A percentile compares a stretch with the other conserved stretches of the same genome.
Conservation (phyloP, 371 early-diverging fungal species). For the Amoeboradix gromovi region DNA sequence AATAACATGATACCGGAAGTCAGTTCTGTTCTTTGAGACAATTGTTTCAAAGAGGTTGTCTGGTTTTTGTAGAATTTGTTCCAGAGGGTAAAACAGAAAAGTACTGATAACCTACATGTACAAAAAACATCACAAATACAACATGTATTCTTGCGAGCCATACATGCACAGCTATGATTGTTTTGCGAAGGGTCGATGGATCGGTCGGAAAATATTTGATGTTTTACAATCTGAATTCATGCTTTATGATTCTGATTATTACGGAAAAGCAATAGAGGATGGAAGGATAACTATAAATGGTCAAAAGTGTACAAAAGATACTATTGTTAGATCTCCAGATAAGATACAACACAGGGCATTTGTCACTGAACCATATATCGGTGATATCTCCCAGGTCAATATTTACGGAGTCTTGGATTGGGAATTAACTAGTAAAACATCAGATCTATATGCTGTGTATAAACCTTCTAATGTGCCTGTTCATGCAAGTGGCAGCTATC, state of each 20-base stretch:
- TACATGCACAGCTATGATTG: constrained; percentile 7
- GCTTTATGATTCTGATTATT: constrained; percentile 9
- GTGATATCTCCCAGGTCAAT: not conserved
- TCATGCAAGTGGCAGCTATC: constrained; percentile 15
- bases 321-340: constrained; percentile 9
- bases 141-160: constrained; percentile 3
- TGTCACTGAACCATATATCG: constrained; percentile 11
- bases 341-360: constrained; percentile 13
- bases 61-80: not conserved
- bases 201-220: constrained; percentile 8
- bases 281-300: constrained; percentile 14
- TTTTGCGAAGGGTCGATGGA: constrained; percentile 14
- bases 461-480: constrained; percentile 18
- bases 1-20: too few species aligned
- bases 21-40: too few species aligned
- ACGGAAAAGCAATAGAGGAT: constrained; percentile 8
- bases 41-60: too few species aligned
- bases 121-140: not conserved
- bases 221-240: constrained; percentile 11
- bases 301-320: constrained; percentile 3
- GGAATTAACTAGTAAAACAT: constrained; percentile 7
- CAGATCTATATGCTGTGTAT: constrained; percentile 11
- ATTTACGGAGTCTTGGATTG: constrained; percentile 4
- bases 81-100: not conserved
- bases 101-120: not conserved